These are phyloP conservation scores for Coniella vitis DNA, from an alignment of 2,329 filamentous ascomycete genomes.

Conservation along the genomic window DNA sequence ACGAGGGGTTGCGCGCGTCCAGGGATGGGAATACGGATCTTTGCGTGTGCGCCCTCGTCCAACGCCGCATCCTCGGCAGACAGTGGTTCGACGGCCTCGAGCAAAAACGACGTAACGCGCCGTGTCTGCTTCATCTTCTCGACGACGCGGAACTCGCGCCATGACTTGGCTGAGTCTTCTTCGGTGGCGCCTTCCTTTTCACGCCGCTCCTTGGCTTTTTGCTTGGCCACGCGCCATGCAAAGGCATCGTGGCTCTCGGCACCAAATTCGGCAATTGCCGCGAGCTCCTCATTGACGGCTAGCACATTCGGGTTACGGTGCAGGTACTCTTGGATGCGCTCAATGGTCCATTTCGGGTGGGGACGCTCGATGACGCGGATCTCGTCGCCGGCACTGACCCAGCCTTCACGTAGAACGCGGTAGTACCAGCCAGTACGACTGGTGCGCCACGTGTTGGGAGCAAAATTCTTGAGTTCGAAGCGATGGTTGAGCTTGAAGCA, in stretches of 20 bases:
- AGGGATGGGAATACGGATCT: slow-evolving; percentile 37
- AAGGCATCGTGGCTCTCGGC: slow-evolving; percentile 44
- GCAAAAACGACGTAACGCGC: slow-evolving; percentile 42
- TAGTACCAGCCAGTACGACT: slow-evolving; percentile 62
- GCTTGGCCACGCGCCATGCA: slow-evolving; percentile 41
- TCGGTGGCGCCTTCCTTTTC: slow-evolving; percentile 15
- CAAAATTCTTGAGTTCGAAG: slow-evolving; percentile 57
- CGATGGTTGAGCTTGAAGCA: slow-evolving; percentile 66
- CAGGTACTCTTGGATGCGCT: slow-evolving; percentile 55
- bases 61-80: slow-evolving; percentile 23
- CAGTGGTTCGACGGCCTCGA: slow-evolving; percentile 38
- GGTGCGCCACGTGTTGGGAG: slow-evolving; percentile 46
- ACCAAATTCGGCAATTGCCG: slow-evolving; percentile 43
- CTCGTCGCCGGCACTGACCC: slow-evolving; percentile 48
- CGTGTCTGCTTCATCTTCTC: slow-evolving; percentile 45
- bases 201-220: slow-evolving; percentile 22
- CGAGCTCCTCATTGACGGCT: slow-evolving; percentile 46
- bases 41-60: slow-evolving; percentile 45
- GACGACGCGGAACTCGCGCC: slow-evolving; percentile 41
- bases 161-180: slow-evolving; percentile 25
- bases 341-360: slow-evolving; percentile 56
- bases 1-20: slow-evolving; percentile 41
- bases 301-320: slow-evolving; percentile 46
- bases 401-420: slow-evolving; percentile 49
- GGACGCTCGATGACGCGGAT: slow-evolving; percentile 48